Evolutionary conservation across 768 basidiomycete species (phyloP), one percentile per base, ranked within the genome.

Genomic region (Amanita molliuscula): DNA sequence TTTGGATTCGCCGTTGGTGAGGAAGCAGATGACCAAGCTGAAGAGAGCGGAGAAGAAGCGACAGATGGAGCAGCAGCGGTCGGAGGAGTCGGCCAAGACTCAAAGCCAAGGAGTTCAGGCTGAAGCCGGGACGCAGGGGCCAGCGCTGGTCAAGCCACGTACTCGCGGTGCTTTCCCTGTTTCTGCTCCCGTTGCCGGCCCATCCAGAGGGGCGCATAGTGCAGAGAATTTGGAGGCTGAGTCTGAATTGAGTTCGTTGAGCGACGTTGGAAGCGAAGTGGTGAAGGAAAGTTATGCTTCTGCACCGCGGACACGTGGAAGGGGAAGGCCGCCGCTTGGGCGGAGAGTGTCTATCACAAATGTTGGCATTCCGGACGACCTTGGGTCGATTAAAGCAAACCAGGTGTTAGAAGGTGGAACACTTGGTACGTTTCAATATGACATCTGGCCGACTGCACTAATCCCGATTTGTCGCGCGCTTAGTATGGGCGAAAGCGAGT

Each of bases 401-500:
- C 42, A 54, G 42, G 15, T 26, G 6, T 29, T 54, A 26, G 48
- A 44, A 44, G 48, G 48, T 13, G 84, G 85, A 13, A 87, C 82
- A 4, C 72, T 87, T 21, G 85, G 85, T 88, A 56, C 34, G 72
- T 67, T 46, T n/a, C 20, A 34, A 33, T 1, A 49, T 8, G 20
- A 15, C 16, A 31, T 45, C 40, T 48, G 13, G 3, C 50, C 9
- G 46, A 44, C 49, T 4, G 53, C 41, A 33, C 37, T 40, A 7
- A 3, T 41, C 40, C 10, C 15, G 41, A 40, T 53, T 50, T 50
- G 49, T 15, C 50, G 43, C 46, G 18, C 15, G 5, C 15, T 47
- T 46, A 89, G 91, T 93, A 0, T 94, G 91, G 90, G 89, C 85
- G 0, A 92, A 91, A 73, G 68, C 77, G 49, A 70, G 84, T 83